Base-by-base conservation (phyloP, 2,329 filamentous ascomycete genomes). In the Neonectria punicea region DNA sequence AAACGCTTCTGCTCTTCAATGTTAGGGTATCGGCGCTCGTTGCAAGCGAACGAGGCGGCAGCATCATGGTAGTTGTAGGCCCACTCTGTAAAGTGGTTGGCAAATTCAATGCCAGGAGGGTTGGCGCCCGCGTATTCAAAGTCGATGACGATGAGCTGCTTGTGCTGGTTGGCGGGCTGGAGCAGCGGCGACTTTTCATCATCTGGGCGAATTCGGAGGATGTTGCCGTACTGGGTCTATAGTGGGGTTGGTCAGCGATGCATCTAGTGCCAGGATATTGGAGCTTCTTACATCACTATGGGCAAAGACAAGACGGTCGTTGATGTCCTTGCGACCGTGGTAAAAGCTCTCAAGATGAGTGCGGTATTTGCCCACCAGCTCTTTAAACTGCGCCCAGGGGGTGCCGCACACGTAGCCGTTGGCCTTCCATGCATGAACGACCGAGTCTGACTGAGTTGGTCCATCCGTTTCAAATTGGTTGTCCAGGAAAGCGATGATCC, bases 21-120 rank as follows among this genome's bases (percentile, higher is more conserved):
- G 0, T 85, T 93, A 0, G 96, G 96, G 79, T 97, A 99, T 58
- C 82, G 80, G 58, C 82, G 81, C 5, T 87, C 87, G 73, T 91
- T 89, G 84, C 93, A 95, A 28, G 84, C 87, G 81, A 88, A 89
- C 0, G 93, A 83, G 34, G 80, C 81, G 30, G 83, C 81, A 3
- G 88, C 80, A 76, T 96, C 90, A 77, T 98, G 94, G 80, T 99
- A 99, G 80, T 99, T 95, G 84, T 98, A 98, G 73, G 93, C 92
- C 96, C 96, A 99, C 80, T 99, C 96, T 1, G 93, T 92, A 80
- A 99, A 99, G 80, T 99, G 96, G 78, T 99, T 99, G 63, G 94
- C 96, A 77, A 99, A 98, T 79, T 99, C 96, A 16, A 93, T 85
- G 1, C 94, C 96, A 0, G 89, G 90, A 0, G 90, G 85, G 77